phyloP scores from a whole-genome alignment of 768 basidiomycete genomes.

The Imleria badia region DNA sequence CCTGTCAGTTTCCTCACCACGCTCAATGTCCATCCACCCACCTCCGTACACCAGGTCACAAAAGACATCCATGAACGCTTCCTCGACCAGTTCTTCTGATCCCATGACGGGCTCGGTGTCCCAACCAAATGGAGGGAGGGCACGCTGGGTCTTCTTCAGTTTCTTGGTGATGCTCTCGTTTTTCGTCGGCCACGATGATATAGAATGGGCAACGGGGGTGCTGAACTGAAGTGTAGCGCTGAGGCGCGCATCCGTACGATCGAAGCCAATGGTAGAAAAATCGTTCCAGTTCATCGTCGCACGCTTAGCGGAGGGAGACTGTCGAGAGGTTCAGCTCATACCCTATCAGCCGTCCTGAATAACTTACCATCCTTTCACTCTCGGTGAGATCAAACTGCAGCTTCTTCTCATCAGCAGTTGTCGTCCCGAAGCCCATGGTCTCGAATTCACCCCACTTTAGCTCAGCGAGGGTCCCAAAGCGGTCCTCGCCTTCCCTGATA shows the following conservation, averaged over 20 bases:
- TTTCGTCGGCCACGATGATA: constrained; percentile 73
- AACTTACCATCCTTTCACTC: constrained; percentile 63
- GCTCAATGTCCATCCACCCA: constrained; percentile 82
- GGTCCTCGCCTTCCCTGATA: constrained; percentile 54
- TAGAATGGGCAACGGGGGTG: constrained; percentile 51
- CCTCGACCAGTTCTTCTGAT: constrained; percentile 80
- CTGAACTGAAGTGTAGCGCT: constrained; percentile 82
- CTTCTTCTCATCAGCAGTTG: constrained; percentile 58
- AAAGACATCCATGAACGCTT: constrained; percentile 85
- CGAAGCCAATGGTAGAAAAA: constrained; percentile 82
- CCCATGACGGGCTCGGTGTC: constrained; percentile 85
- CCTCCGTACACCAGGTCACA: constrained; percentile 79
- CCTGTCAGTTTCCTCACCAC: constrained; percentile 68
- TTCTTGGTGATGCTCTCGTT: constrained; percentile 72
- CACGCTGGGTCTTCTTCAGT: constrained; percentile 73
- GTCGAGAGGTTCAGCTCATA: constrained; percentile 9
- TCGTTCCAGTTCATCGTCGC: constrained; percentile 88
- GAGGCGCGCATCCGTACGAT: constrained; percentile 73
- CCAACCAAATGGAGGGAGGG: constrained; percentile 87
- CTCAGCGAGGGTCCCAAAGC: constrained; percentile 80
- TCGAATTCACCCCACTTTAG: constrained; percentile 94
- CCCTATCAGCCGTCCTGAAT: not conserved
- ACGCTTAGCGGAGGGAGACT: constrained; percentile 73
- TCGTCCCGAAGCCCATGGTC: constrained; percentile 69
- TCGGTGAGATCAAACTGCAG: constrained; percentile 94